phyloP scores from a whole-genome alignment of 2,329 filamentous ascomycete species.

The Penicillium sp. region DNA sequence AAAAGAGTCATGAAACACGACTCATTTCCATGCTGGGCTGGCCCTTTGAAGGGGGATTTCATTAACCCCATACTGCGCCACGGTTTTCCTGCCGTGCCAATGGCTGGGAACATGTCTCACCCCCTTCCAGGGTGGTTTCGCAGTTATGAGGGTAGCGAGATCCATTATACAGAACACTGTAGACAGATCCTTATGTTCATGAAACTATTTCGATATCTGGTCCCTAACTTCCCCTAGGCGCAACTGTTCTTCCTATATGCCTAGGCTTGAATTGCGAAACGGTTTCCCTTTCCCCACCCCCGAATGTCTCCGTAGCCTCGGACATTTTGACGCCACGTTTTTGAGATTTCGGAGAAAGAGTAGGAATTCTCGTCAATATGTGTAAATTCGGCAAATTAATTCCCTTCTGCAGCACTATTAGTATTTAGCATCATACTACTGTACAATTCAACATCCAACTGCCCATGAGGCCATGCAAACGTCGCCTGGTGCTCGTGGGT shows the following conservation, averaged over 20 bases:
- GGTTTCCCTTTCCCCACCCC: not conserved
- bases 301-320: not conserved
- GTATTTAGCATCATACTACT: no score
- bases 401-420: no score
- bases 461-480: not conserved
- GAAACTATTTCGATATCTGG: not conserved
- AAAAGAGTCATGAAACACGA: slow-evolving; percentile 12
- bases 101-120: slow-evolving; percentile 13
- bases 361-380: no score
- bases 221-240: not conserved
- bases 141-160: not conserved
- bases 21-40: slow-evolving; percentile 5
- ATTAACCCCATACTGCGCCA: slow-evolving; percentile 25
- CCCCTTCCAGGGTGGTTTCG: not conserved
- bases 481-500: not conserved
- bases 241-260: not conserved
- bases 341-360: no score
- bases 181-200: not conserved
- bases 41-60: slow-evolving; percentile 17
- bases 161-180: not conserved
- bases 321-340: not conserved
- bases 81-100: slow-evolving; percentile 13
- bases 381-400: no score
- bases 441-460: not conserved
- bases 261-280: not conserved